A percentile compares a stretch with the other conserved stretches of the same genome.
Conservation (phyloP, 257 asterid genomes). For the Paraleonurus japonicus region DNA sequence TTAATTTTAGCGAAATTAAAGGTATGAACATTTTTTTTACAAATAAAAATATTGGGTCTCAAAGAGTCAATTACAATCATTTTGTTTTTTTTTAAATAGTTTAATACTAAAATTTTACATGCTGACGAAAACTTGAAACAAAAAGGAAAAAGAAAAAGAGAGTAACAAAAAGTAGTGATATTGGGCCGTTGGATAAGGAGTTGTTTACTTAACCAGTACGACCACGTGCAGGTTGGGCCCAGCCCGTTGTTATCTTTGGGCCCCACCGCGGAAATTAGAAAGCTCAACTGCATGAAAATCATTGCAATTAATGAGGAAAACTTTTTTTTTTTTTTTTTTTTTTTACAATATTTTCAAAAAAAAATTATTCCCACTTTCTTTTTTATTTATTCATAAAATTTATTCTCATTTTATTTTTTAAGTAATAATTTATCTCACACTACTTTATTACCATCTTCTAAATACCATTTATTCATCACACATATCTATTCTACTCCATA, state of each 20-base stretch:
- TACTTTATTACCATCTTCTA: too few relatives aligned
- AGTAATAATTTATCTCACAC: too few relatives aligned
- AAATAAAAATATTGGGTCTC: neutral
- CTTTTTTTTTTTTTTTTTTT: too few relatives aligned
- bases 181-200: slow-evolving; percentile 21
- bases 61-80: neutral
- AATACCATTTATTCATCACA: too few relatives aligned
- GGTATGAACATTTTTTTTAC: too few relatives aligned
- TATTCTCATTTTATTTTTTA: too few relatives aligned
- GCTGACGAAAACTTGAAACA: neutral
- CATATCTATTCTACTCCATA: too few relatives aligned
- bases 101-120: neutral
- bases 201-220: neutral
- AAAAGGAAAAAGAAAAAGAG: neutral
- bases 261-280: slow-evolving; percentile 24
- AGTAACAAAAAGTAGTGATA: neutral
- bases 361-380: too few relatives aligned
- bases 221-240: slow-evolving; percentile 38
- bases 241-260: slow-evolving; percentile 16
- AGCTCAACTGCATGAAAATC: slow-evolving; percentile 16
- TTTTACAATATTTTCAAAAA: too few relatives aligned
- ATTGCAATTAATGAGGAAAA: slow-evolving; percentile 17
- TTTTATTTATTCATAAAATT: too few relatives aligned
- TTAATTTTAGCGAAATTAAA: too few relatives aligned
- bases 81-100: too few relatives aligned